Evolutionary conservation across 148 eudicot genomes (phyloP).

Genomic region (Vaccinium darrowii): DNA sequence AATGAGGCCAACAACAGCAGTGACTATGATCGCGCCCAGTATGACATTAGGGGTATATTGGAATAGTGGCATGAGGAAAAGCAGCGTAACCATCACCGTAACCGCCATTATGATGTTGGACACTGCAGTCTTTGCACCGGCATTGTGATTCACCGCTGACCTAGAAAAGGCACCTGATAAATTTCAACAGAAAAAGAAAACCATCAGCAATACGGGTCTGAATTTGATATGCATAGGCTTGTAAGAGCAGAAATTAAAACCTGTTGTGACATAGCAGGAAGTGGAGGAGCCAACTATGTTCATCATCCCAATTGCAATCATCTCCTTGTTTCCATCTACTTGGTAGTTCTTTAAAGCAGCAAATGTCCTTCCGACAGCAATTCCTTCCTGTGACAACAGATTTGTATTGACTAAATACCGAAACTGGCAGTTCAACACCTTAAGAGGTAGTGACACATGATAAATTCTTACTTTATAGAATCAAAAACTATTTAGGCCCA

Average conservation of each 20-base stretch:
- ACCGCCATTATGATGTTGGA: constrained; percentile 70
- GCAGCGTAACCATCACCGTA: constrained; percentile 56
- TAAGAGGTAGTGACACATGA: background rate
- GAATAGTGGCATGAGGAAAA: constrained; percentile 65
- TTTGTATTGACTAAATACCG: background rate
- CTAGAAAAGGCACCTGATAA: constrained; percentile 61
- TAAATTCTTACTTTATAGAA: no score
- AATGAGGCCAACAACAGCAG: constrained; percentile 66
- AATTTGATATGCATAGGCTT: background rate
- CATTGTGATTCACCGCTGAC: constrained; percentile 71
- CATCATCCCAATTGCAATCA: constrained; percentile 66
- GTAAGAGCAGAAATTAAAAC: constrained; percentile 15
- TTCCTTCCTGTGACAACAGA: constrained; percentile 50
- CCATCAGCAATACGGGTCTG: background rate
- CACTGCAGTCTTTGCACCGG: constrained; percentile 62
- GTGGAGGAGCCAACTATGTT: constrained; percentile 70
- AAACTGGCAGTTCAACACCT: background rate
- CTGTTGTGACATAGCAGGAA: constrained; percentile 69
- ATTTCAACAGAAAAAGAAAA: background rate
- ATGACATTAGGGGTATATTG: constrained; percentile 66
- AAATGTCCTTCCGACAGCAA: constrained; percentile 75
- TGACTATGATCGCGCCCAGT: constrained; percentile 55
- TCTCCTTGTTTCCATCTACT: constrained; percentile 76
- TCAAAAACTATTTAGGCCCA: background rate
- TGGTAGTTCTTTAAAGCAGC: constrained; percentile 59